phyloP scores from a whole-genome alignment of 352 stramenopile species.

The Pythium scleroteichum region DNA sequence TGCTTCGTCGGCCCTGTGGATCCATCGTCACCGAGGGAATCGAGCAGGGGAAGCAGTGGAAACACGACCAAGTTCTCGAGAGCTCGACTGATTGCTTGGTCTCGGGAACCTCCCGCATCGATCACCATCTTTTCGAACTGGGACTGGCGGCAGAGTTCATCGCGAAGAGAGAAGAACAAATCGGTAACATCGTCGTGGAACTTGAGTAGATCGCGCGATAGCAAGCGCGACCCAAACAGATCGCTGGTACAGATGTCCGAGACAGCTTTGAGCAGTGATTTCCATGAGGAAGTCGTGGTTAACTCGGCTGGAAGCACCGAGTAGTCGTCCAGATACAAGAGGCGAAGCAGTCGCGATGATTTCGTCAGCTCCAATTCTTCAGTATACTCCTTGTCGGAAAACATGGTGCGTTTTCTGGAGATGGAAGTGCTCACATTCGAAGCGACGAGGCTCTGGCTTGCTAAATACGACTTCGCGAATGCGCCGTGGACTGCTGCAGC shows the following conservation, averaged over 20 bases:
- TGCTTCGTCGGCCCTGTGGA: not conserved
- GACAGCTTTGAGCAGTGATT: not conserved
- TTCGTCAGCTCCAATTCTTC: not conserved
- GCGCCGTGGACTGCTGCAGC: constrained; percentile 24
- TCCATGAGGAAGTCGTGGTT: not conserved
- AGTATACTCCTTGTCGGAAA: not conserved
- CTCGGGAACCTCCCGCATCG: not conserved
- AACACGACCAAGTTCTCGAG: constrained; percentile 27
- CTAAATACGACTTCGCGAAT: constrained; percentile 31
- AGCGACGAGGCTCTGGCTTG: constrained; percentile 29
- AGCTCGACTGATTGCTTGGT: not conserved
- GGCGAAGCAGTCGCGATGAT: not conserved
- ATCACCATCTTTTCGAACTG: constrained; percentile 26
- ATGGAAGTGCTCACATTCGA: constrained; percentile 24
- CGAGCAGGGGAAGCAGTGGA: constrained; percentile 32
- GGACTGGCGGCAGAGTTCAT: constrained; percentile 20
- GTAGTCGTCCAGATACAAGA: not conserved
- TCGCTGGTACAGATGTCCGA: constrained; percentile 25
- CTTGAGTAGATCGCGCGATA: constrained; percentile 34
- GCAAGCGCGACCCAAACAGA: constrained; percentile 29
- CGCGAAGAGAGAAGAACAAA: constrained; percentile 29
- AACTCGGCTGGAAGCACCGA: not conserved
- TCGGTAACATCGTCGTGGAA: constrained; percentile 28
- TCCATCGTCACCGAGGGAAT: constrained; percentile 26
- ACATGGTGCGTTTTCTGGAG: not conserved